Base-by-base conservation (phyloP, 2,329 filamentous ascomycete species). In the Colletotrichum lindemuthianum region DNA sequence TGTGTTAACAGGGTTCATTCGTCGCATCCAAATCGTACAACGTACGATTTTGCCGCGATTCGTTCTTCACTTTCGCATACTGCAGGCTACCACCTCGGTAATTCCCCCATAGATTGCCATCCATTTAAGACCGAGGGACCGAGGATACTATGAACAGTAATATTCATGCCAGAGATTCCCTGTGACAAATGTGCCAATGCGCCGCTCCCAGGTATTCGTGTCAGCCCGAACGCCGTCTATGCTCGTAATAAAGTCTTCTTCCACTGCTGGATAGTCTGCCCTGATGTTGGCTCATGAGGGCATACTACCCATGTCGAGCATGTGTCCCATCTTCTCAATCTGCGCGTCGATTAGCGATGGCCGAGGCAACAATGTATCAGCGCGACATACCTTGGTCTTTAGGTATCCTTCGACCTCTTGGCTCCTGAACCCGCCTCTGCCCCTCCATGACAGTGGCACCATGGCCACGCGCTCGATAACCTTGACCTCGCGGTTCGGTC, bases 371-470 rank as follows among this genome's bases (percentile, higher is more conserved):
- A 6, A 39, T 24, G 24, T 24, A 24, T 24, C 24, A 1, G 5
- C 24, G 24, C 24, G 24, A 78, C 87, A 75, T 74, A 95, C 93
- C 89, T 99, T 99, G 3, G 96, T 97, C 76, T 91, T 92, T 68
- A 99, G 81, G 81, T 99, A 99, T 7, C 92, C 93, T 71, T 97
- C 93, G 50, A 98, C 92, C 79, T 99, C 96, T 58, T 89, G 86
- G 72, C 95, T 95, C 66, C 88, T 87, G 67, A 98, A 92, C 0
- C 96, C 96, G 44, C 90, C 90, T 70, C 89, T 87, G 1, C 92
- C 92, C 74, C 92, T 92, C 96, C 96, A 99, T 9, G 93, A 94
- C 66, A 98, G 76, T 3, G 96, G 96, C 63, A 99, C 90, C 96
- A 99, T 99, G 2, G 94, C 90, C 11, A 99, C 94, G 49, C 96